Evolutionary conservation across 805 yeast species (phyloP), one percentile per base, ranked within the genome.

Genomic region (Schwanniomyces yamadae): DNA sequence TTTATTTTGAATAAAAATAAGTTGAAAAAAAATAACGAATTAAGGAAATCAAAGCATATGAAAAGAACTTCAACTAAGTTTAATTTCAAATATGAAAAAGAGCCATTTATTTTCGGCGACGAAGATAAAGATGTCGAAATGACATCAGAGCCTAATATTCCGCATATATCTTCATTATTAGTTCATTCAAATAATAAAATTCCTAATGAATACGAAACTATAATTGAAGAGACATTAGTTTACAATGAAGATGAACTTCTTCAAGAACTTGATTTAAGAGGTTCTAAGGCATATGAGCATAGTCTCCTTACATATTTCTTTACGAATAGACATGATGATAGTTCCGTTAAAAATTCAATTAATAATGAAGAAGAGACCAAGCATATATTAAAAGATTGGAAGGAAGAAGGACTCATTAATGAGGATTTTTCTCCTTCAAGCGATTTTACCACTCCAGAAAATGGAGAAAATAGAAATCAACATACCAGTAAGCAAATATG

Each of bases 281-380:
- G 42, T 19, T 41, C 49, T 12, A 33, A 25, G 13, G 37, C 37
- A 9, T 40, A 54, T 20, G 57, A 54, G 36, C 55, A 51, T 36
- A 37, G 41, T 4, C 23, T 54, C 12, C 38, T 54, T 5, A 49
- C 53, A 3, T 36, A 37, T 23, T 36, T 51, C 21, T 31, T 42
- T 6, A 48, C 52, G 3, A 31, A 48, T 13, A 23, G 28, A 31
- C 8, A 14, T 4, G 33, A 40, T 13, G 37, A 36, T 22, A 28
- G 15, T 14, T 34, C 23, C 6, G 44, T 44, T 10, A 30, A 32
- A 14, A 23, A 28, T 5, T 33, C 43, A 4, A 40, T 42, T 41
- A 33, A 32, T 23, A 28, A 34, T 4, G 45, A 36, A 12, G 38
- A 30, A 11, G 44, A 35, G 14, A 31, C 40, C 5, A 24, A 23